These are phyloP conservation scores for Nepenthes gracilis DNA, from an alignment of 148 eudicot species.

Conservation along the genomic window DNA sequence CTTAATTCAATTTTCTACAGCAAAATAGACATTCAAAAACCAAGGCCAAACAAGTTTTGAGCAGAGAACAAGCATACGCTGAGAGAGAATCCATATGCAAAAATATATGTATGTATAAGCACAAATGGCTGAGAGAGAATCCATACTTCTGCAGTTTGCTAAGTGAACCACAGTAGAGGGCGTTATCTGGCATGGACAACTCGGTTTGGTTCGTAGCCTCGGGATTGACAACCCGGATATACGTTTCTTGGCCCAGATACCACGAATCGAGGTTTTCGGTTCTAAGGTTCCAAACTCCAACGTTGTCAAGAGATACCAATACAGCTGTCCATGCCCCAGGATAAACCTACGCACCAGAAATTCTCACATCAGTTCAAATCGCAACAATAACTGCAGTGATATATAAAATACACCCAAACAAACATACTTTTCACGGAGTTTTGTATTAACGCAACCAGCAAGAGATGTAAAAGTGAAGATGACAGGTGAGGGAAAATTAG, in stretches of 20 bases:
- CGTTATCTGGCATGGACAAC: constrained; percentile 66
- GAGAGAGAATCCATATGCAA: background rate
- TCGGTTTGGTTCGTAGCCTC: constrained; percentile 68
- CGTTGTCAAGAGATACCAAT: constrained; percentile 85
- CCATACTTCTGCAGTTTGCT: constrained; percentile 61
- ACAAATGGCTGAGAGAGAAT: background rate
- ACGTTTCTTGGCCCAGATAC: constrained; percentile 98
- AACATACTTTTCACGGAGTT: too few species aligned
- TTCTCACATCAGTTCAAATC: background rate
- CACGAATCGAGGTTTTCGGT: constrained; percentile 88
- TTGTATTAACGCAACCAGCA: too few species aligned
- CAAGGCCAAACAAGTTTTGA: too few species aligned
- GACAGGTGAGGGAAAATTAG: too few species aligned
- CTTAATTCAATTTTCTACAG: too few species aligned
- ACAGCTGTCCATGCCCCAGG: constrained; percentile 99
- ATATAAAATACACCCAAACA: background rate
- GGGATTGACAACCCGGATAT: constrained; percentile 65
- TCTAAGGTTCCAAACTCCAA: constrained; percentile 92
- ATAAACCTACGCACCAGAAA: constrained; percentile 44
- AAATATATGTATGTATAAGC: background rate
- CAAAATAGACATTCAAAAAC: too few species aligned
- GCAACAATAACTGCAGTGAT: too few species aligned
- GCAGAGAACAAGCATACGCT: background rate
- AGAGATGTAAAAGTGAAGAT: too few species aligned
- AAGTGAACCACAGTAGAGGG: constrained; percentile 82